These are phyloP conservation scores for Pugionium cornutum DNA, from an alignment of 345 rosid species.

Conservation along the genomic window DNA sequence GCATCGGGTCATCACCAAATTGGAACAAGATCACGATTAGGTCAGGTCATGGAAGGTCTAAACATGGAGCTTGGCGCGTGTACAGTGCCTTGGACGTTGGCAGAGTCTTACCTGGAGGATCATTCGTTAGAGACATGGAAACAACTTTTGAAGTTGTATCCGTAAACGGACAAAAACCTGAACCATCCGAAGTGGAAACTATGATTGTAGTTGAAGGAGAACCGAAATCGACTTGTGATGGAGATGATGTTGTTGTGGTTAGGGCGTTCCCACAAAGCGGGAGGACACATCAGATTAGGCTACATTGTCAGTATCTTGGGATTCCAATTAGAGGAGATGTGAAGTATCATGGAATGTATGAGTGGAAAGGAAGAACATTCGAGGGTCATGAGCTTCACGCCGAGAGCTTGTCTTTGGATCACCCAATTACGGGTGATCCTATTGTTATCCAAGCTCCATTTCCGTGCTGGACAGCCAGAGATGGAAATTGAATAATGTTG, in stretches of 20 bases:
- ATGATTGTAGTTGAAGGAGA: slow-evolving; percentile 51
- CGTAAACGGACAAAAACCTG: slow-evolving; percentile 45
- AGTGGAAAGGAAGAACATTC: slow-evolving; percentile 59
- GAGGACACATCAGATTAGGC: slow-evolving; percentile 87
- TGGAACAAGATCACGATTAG: slow-evolving; percentile 63
- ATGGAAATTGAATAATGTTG: background rate
- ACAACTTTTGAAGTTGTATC: slow-evolving; percentile 74
- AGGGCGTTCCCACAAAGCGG: slow-evolving; percentile 84
- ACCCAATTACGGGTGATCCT: slow-evolving; percentile 58
- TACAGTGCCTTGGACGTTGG: slow-evolving; percentile 81
- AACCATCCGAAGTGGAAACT: slow-evolving; percentile 30
- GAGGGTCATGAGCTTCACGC: slow-evolving; percentile 86
- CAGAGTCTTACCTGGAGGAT: slow-evolving; percentile 75
- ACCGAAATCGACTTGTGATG: slow-evolving; percentile 36
- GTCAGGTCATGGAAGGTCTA: slow-evolving; percentile 96
- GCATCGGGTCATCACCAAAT: slow-evolving; percentile 62
- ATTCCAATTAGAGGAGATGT: slow-evolving; percentile 81
- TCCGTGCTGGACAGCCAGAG: slow-evolving; percentile 57
- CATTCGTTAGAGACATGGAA: slow-evolving; percentile 79
- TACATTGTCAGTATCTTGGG: slow-evolving; percentile 90
- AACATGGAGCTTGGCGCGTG: slow-evolving; percentile 90
- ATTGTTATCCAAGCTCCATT: slow-evolving; percentile 56
- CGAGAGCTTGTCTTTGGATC: slow-evolving; percentile 74
- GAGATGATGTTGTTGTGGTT: slow-evolving; percentile 55
- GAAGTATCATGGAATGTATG: slow-evolving; percentile 78